Conservation (phyloP, 352 stramenopile genomes). For the Pythium coloratum region DNA sequence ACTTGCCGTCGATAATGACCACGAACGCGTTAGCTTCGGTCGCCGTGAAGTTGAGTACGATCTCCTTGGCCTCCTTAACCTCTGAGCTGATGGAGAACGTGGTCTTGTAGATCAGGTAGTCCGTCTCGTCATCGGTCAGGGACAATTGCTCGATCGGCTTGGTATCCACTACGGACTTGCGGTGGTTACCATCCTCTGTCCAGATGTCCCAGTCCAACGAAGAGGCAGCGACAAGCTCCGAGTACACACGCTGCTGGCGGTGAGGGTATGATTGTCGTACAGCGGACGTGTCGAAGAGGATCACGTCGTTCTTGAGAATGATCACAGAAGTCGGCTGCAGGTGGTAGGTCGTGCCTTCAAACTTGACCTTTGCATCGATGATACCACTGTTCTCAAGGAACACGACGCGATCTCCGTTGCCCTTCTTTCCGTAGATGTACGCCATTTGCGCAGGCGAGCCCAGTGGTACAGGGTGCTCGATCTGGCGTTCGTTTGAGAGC, state of each 20-base stretch:
- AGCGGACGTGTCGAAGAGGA: constrained; percentile 63
- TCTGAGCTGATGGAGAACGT: constrained; percentile 29
- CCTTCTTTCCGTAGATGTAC: constrained; percentile 43
- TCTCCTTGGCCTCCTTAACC: background rate
- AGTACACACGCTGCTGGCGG: constrained; percentile 41
- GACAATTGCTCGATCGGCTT: constrained; percentile 53
- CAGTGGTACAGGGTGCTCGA: constrained; percentile 38
- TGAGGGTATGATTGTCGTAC: constrained; percentile 47
- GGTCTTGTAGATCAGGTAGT: constrained; percentile 71
- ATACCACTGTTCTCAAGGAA: constrained; percentile 61
- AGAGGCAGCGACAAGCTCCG: constrained; percentile 34
- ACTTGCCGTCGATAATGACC: constrained; percentile 47
- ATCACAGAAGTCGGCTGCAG: constrained; percentile 46
- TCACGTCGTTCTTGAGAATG: constrained; percentile 39
- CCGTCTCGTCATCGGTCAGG: constrained; percentile 53
- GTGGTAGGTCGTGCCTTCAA: constrained; percentile 35
- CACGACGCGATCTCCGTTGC: constrained; percentile 27
- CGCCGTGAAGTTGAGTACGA: constrained; percentile 43
- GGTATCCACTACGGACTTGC: constrained; percentile 38
- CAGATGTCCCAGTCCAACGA: constrained; percentile 50
- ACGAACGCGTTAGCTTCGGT: constrained; percentile 60
- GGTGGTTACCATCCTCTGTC: constrained; percentile 44
- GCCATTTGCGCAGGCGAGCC: constrained; percentile 33
- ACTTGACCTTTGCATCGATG: constrained; percentile 34
- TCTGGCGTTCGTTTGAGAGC: constrained; percentile 47